phyloP scores from a whole-genome alignment of 2,329 filamentous ascomycete species.

The Cladosporium sp. region DNA sequence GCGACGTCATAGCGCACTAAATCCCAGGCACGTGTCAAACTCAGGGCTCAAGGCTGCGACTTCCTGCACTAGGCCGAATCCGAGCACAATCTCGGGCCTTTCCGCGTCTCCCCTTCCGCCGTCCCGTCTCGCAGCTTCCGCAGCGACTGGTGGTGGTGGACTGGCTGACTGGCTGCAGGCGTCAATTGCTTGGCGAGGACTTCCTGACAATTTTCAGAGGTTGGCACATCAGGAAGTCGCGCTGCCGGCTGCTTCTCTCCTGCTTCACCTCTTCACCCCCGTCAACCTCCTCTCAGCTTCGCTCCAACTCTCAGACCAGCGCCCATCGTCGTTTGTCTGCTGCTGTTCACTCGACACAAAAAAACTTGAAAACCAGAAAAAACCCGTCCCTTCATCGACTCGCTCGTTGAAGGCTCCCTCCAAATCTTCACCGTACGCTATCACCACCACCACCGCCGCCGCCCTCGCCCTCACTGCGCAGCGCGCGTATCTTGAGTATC shows the following conservation, averaged over 20 bases:
- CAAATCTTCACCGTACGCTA: neutral
- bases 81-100: neutral
- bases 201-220: conserved; percentile 11
- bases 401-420: conserved; percentile 26
- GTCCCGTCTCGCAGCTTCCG: neutral
- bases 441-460: neutral
- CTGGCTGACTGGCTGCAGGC: neutral
- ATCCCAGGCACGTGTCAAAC: conserved; percentile 3
- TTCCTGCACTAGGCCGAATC: neutral
- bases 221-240: conserved; percentile 13
- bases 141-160: neutral
- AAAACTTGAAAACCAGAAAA: conserved; percentile 38
- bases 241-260: neutral
- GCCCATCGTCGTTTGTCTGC: conserved; percentile 17
- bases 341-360: conserved; percentile 27
- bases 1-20: neutral
- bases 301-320: conserved; percentile 6
- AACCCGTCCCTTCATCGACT: conserved; percentile 32
- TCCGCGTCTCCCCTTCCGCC: neutral
- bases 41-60: neutral
- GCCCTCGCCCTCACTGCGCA: neutral
- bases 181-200: conserved; percentile 2
- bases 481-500: neutral
- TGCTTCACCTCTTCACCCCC: conserved; percentile 1
- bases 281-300: conserved; percentile 12